Conservation (phyloP, 331 rosid genomes). For the Rosa hybrid region DNA sequence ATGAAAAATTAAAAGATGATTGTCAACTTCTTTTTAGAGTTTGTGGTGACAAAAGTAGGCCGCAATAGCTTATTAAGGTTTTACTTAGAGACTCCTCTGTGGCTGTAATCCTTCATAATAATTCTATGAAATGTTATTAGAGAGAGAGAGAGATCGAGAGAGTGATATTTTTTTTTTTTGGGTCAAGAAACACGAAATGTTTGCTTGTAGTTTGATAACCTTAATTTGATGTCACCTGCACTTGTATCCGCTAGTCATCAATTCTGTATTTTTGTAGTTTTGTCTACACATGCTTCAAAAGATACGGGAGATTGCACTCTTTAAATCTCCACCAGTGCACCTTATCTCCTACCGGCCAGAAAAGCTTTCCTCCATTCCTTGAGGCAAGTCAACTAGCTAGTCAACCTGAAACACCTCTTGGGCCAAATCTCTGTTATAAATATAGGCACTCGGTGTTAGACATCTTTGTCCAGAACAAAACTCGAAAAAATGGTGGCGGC, state of each 20-base stretch:
- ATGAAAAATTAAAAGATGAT: too few relatives aligned
- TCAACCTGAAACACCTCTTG: not conserved
- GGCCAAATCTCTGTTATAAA: not conserved
- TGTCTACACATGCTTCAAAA: not conserved
- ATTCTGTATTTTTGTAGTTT: not conserved
- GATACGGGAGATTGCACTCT: not conserved
- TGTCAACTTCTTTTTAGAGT: too few relatives aligned
- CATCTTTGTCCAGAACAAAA: not conserved
- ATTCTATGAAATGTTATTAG: too few relatives aligned
- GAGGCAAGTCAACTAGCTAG: not conserved
- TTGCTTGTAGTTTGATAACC: not conserved
- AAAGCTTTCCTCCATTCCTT: not conserved
- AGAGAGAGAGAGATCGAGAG: too few relatives aligned
- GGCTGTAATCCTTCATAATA: too few relatives aligned
- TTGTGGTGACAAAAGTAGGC: too few relatives aligned
- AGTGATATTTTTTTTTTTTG: too few relatives aligned
- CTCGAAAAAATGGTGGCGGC: not conserved
- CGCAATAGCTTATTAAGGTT: too few relatives aligned
- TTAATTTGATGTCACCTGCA: not conserved
- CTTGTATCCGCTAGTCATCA: not conserved
- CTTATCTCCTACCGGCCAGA: not conserved
- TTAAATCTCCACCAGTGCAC: not conserved
- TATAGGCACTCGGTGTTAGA: not conserved
- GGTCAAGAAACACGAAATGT: too few relatives aligned
- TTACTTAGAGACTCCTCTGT: too few relatives aligned